Conservation (phyloP, 1,139 yeast genomes). For the Blastobotrys aristatus region DNA sequence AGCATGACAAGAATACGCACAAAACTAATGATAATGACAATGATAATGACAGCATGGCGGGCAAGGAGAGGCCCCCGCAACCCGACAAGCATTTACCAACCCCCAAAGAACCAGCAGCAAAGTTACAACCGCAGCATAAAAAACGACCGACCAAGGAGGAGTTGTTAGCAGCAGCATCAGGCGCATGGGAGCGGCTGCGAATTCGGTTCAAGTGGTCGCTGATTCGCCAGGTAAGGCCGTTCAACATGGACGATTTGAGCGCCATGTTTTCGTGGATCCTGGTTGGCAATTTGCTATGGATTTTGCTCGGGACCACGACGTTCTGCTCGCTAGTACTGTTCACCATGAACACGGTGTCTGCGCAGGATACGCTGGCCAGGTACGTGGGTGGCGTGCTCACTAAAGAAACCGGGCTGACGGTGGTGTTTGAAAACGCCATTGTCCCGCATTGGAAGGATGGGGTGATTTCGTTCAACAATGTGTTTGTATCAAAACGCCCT, state of each 20-base stretch:
- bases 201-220: conserved; percentile 68
- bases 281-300: conserved; percentile 74
- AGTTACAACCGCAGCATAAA: conserved; percentile 7
- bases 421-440: conserved; percentile 87
- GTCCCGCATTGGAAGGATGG: conserved; percentile 95
- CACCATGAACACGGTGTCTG: conserved; percentile 78
- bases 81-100: too few species aligned
- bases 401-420: conserved; percentile 76
- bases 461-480: conserved; percentile 74
- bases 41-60: neutral
- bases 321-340: conserved; percentile 75
- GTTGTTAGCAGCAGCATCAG: conserved; percentile 48
- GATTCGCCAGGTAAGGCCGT: conserved; percentile 60
- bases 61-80: too few species aligned
- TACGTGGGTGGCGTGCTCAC: conserved; percentile 79
- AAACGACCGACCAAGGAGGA: conserved; percentile 41
- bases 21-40: neutral
- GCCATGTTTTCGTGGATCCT: conserved; percentile 90
- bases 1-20: neutral
- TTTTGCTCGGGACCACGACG: conserved; percentile 84
- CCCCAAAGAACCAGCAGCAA: neutral
- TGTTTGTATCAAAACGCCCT: conserved; percentile 84
- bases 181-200: conserved; percentile 45
- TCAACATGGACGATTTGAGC: conserved; percentile 80
- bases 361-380: conserved; percentile 83